Evolutionary conservation across 768 basidiomycete species (phyloP), one percentile per base, ranked within the genome.

Genomic region (Boletus pseudo-olivaceus): DNA sequence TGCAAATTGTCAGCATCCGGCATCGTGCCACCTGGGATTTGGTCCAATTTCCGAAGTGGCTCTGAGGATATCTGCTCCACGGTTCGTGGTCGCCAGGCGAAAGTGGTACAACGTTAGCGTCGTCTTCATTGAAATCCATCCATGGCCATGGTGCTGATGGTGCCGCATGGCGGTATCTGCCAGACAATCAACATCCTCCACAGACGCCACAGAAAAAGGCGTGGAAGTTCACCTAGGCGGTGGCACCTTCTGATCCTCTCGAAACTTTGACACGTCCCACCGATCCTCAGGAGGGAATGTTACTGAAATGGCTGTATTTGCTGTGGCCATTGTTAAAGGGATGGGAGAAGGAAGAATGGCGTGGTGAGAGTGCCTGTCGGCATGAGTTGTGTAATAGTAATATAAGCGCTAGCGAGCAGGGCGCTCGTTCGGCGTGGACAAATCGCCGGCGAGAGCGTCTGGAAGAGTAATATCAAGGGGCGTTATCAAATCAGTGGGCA

Each of bases 11-110:
- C 50, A 65, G 38, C 69, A 78, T 75, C 49, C 63, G 58, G 41
- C 73, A 74, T 44, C 68, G 62, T 0, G 37, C 0, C 19, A 76
- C 71, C 47, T 83, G 82, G 14, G 63, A 64, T 7, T 62, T 63
- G 0, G 79, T 82, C 83, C 83, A 83, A 54, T 82, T 84, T 11
- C 78, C 78, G 55, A 79, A 84, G 12, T 76, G 66, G 1, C 76
- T 75, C 54, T 80, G 76, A 0, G 82, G 82, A 58, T 83, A 83
- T 55, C 49, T 44, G 7, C 50, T 34, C 76, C 76, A 78, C 4
- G 17, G 45, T 10, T 54, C 40, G 26, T 23, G 6, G 9, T n/a
- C 15, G 4, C 1, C 15, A 10, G 54, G 59, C 4, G 57, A 30
- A 8, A 58, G 49, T 1, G 49, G 49, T 3, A 19, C 26, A 8